Conservation (phyloP, 495 filamentous ascomycete species). For the Alectoria sarmentosa region DNA sequence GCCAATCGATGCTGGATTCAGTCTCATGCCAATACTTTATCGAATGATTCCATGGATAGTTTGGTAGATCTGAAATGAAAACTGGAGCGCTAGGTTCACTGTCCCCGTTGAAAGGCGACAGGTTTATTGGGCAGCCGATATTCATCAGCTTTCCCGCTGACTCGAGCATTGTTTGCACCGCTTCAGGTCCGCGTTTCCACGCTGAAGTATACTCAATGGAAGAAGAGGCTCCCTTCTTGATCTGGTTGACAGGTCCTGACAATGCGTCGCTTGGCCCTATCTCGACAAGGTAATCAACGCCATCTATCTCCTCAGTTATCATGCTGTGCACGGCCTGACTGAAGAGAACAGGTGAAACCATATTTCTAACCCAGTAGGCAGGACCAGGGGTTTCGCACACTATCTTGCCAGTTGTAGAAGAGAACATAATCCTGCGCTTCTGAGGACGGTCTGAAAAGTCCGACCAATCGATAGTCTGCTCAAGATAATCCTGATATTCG, state of each 20-base stretch:
- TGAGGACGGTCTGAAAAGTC: background rate
- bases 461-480: background rate
- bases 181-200: conserved; percentile 2
- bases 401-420: conserved; percentile 31
- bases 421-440: conserved; percentile 28
- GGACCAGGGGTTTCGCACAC: background rate
- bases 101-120: conserved; percentile 14
- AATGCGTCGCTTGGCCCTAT: conserved; percentile 32
- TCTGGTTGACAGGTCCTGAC: conserved; percentile 30
- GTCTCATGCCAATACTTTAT: conserved; percentile 41
- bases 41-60: conserved; percentile 29
- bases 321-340: conserved; percentile 25
- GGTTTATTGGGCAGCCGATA: conserved; percentile 10
- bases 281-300: conserved; percentile 27
- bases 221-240: conserved; percentile 14
- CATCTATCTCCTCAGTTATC: background rate
- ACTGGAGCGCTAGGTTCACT: background rate
- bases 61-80: conserved; percentile 27
- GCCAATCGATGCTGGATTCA: conserved; percentile 6
- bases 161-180: background rate
- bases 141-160: conserved; percentile 19
- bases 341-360: conserved; percentile 32
- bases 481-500: conserved; percentile 1
- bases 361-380: conserved; percentile 34
- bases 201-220: background rate